These are phyloP conservation scores for Aspergillus sclerotiicarbonarius DNA, from an alignment of 495 filamentous ascomycete species.

Conservation along the genomic window DNA sequence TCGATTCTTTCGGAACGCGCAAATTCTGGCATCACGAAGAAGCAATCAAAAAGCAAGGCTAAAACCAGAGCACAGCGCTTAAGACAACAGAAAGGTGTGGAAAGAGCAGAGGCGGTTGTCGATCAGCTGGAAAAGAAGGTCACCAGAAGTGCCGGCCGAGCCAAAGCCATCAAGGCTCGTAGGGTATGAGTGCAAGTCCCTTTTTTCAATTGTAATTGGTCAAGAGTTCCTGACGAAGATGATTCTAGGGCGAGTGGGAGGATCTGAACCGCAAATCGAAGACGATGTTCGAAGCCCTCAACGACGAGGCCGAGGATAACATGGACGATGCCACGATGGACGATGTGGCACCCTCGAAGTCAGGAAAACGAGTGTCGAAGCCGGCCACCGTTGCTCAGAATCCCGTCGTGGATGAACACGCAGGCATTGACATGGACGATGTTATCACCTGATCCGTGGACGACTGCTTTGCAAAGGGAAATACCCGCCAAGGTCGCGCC, in stretches of 20 bases:
- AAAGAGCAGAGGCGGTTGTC: slow-evolving; percentile 67
- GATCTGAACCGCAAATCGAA: slow-evolving; percentile 38
- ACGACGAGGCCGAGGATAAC: slow-evolving; percentile 23
- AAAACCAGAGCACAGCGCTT: slow-evolving; percentile 62
- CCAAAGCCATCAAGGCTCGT: slow-evolving; percentile 53
- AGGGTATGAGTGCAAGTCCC: slow-evolving; percentile 29
- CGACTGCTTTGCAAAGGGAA: slow-evolving; percentile 2
- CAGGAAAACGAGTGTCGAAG: slow-evolving; percentile 20
- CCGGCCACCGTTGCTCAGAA: slow-evolving; percentile 12
- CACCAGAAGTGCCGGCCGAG: slow-evolving; percentile 59
- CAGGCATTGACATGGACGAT: slow-evolving; percentile 36
- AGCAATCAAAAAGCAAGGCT: slow-evolving; percentile 57
- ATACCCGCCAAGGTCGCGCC: slow-evolving; percentile 6
- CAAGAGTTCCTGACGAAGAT: slow-evolving; percentile 17
- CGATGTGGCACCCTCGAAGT: slow-evolving; percentile 20
- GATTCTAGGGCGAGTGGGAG: slow-evolving; percentile 40
- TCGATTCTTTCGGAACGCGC: slow-evolving; percentile 58
- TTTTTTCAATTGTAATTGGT: slow-evolving; percentile 5
- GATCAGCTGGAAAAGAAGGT: slow-evolving; percentile 71
- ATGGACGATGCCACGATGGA: slow-evolving; percentile 36
- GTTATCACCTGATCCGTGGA: slow-evolving; percentile 42
- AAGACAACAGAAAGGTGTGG: slow-evolving; percentile 68
- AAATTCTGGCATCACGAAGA: slow-evolving; percentile 65
- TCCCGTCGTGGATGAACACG: slow-evolving; percentile 23
- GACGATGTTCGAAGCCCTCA: slow-evolving; percentile 30